Evolutionary conservation across 2,329 filamentous ascomycete genomes (phyloP).

Genomic region (Ascochyta lentis): DNA sequence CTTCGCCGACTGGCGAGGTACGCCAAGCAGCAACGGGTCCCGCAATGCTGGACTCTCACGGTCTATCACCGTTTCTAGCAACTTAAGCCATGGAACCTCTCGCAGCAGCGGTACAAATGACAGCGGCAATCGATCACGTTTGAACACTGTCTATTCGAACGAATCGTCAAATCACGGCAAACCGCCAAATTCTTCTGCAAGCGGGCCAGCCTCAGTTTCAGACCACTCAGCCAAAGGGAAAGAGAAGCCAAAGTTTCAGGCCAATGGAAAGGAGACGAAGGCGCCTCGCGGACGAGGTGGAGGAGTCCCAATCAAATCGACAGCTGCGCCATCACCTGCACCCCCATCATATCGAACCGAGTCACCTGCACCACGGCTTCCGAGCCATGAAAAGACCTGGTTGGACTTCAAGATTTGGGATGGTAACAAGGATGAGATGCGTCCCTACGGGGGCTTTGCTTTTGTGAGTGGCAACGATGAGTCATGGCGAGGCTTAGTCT

Average conservation of each 20-base stretch:
- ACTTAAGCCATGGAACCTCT: slow-evolving; percentile 34
- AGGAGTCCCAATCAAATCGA: slow-evolving; percentile 46
- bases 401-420: slow-evolving; percentile 48
- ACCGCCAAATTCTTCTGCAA: slow-evolving; percentile 31
- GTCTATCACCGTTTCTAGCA: slow-evolving; percentile 36
- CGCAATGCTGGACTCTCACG: slow-evolving; percentile 30
- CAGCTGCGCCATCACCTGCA: slow-evolving; percentile 20
- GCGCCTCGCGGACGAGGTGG: slow-evolving; percentile 48
- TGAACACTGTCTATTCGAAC: slow-evolving; percentile 33
- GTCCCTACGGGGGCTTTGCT: slow-evolving; percentile 48
- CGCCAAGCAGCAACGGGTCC: slow-evolving; percentile 29
- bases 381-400: slow-evolving; percentile 40
- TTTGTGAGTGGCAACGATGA: slow-evolving; percentile 30
- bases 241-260: slow-evolving; percentile 43
- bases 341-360: slow-evolving; percentile 33
- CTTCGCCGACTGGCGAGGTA: slow-evolving; percentile 38
- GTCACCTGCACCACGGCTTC: slow-evolving; percentile 28
- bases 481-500: neutral
- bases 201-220: slow-evolving; percentile 34
- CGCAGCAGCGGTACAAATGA: slow-evolving; percentile 39
- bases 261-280: slow-evolving; percentile 48
- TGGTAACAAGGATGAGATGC: slow-evolving; percentile 37
- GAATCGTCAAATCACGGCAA: slow-evolving; percentile 27
- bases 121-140: slow-evolving; percentile 23
- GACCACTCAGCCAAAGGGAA: slow-evolving; percentile 38